These are phyloP conservation scores for Jackrogersella minutella DNA, from an alignment of 495 filamentous ascomycete genomes.

Conservation along the genomic window DNA sequence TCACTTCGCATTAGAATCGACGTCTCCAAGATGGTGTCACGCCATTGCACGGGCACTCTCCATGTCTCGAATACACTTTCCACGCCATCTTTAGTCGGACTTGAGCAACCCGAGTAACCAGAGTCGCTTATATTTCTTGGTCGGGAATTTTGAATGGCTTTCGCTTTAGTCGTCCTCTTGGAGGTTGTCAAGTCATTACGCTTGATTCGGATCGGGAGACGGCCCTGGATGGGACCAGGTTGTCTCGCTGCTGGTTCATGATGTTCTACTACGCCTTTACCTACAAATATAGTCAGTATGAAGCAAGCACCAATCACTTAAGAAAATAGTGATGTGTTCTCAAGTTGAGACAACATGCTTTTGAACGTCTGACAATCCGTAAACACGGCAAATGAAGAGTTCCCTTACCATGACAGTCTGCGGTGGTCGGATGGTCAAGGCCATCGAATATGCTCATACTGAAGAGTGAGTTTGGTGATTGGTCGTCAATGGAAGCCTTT, in stretches of 20 bases:
- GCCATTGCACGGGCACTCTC: conserved; percentile 31
- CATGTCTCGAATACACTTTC: neutral
- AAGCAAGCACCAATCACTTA: too few relatives aligned
- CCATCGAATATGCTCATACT: conserved; percentile 30
- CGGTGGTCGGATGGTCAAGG: neutral
- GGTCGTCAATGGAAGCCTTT: neutral
- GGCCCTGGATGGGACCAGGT: neutral
- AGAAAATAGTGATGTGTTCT: neutral
- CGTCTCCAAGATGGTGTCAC: conserved; percentile 41
- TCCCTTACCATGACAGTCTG: conserved; percentile 18
- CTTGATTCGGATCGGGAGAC: conserved; percentile 14
- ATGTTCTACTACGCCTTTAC: neutral
- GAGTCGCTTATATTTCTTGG: neutral
- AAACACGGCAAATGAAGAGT: neutral
- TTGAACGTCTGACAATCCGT: neutral
- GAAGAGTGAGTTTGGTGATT: conserved; percentile 13
- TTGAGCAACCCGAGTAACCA: neutral
- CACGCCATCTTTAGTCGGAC: neutral
- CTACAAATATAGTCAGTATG: neutral
- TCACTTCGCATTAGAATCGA: conserved; percentile 23
- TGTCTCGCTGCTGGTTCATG: neutral
- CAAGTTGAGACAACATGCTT: neutral
- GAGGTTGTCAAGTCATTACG: neutral
- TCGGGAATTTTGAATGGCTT: neutral
- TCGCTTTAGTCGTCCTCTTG: neutral